Conservation (phyloP, 345 rosid genomes). For the Jatropha curcas region DNA sequence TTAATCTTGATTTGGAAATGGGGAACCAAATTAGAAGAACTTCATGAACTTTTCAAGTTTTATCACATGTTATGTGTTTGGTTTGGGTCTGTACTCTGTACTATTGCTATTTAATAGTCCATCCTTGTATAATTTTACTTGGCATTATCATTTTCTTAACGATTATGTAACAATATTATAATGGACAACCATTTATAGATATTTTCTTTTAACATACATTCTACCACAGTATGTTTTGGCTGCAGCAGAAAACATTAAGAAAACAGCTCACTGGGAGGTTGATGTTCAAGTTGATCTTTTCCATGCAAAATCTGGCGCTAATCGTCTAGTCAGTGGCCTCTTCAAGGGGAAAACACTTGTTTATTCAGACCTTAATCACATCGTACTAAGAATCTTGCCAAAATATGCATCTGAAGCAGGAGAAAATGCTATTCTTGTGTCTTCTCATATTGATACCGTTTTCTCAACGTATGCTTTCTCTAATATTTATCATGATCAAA, state of each 20-base stretch:
- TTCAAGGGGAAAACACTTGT: slow-evolving; percentile 77
- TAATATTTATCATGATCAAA: neutral
- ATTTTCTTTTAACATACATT: slow-evolving; percentile 27
- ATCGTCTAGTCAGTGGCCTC: slow-evolving; percentile 58
- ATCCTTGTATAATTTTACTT: neutral
- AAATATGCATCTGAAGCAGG: slow-evolving; percentile 70
- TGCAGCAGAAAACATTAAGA: slow-evolving; percentile 54
- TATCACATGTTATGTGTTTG: neutral
- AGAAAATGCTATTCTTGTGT: slow-evolving; percentile 78
- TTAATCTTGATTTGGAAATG: neutral
- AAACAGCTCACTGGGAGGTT: slow-evolving; percentile 78
- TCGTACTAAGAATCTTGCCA: slow-evolving; percentile 70
- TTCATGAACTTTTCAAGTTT: neutral
- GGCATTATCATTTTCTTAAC: neutral
- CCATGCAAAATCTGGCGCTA: slow-evolving; percentile 64
- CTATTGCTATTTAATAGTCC: too few relatives aligned
- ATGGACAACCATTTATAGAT: neutral
- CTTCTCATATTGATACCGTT: slow-evolving; percentile 94
- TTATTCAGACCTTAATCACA: slow-evolving; percentile 79
- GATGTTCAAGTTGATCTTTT: slow-evolving; percentile 80
- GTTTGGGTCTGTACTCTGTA: neutral
- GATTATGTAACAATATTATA: slow-evolving; percentile 9
- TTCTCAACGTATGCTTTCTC: slow-evolving; percentile 68
- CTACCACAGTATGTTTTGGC: slow-evolving; percentile 73
- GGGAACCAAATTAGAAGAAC: neutral